Evolutionary conservation across 805 yeast species (phyloP), one percentile per base, ranked within the genome.

Genomic region (Metschnikowia sp.): DNA sequence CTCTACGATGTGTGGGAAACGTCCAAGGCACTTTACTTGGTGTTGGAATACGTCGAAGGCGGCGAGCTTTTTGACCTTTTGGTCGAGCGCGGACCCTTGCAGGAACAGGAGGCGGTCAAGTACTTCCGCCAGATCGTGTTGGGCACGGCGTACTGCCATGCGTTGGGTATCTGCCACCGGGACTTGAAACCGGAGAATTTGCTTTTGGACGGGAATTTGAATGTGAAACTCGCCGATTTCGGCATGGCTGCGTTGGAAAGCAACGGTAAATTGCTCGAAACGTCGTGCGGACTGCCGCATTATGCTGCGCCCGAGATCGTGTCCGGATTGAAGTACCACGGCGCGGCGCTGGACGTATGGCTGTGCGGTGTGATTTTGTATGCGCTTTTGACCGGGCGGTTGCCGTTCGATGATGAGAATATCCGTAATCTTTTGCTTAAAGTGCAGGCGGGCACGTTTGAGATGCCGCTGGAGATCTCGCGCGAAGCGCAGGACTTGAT

Each of bases 1-100:
- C 74, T 94, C 35, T 94, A 90, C 63, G 99, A 94, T 62, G 99
- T 94, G 22, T 94, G 98, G 98, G 99, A 94, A 67, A 92, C 95
- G 55, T 84, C 89, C 55, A 89, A 88, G 61, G 96, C 92, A 50
- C 74, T 94, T 48, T 87, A 84, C 59, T 65, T 87, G 54, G 89
- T 87, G 12, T 68, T 87, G 42, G 95, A 87, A 62, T 87, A 86
- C 62, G 92, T 87, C 31, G 91, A 87, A 64, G 92, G 94, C n/a
- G 95, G 95, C 49, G 95, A 87, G 65, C 68, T 87, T 45, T 87
- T 87, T 56, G 94, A 87, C 59, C 75, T 83, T 51, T 69, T 87
- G 46, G 89, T 86, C 6, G 80, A 77, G 55, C 77, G 79, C 52
- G 94, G 92, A 5, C 84, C 85, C 26, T 66, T 87, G 40, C 77